Evolutionary conservation across 352 stramenopile genomes (phyloP), one percentile per base, ranked within the genome.

Genomic region (Phytophthora boehmeriae): DNA sequence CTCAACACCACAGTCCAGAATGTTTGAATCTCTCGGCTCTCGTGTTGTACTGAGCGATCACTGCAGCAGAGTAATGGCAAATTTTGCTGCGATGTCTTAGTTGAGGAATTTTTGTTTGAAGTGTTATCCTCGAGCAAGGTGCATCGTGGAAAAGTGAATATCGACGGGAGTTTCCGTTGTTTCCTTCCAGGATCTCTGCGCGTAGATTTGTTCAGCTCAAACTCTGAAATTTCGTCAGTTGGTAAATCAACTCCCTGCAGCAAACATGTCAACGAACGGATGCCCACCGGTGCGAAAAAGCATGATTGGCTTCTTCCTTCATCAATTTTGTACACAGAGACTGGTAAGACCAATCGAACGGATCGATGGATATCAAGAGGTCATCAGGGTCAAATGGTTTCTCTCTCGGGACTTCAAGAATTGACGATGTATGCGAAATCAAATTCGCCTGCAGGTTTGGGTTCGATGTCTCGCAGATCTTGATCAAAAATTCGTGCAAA

Each of bases 311-410:
- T 30, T 71, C 43, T 23, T 78, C 62, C 45, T 63, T 50, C 9
- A 49, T 16, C 51, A 77, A 58, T 14, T 32, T 46, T 39, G 23
- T 57, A 16, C 64, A 86, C 16, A 76, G 46, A 17, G 72, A 38
- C 14, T 75, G 59, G 30, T 71, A 80, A 39, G 70, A 76, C 82
- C 82, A 91, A 54, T 91, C 73, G 20, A 90, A 89, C 4, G 80
- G 69, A 36, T 90, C 82, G 4, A 91, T 52, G 0, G 59, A 41
- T 9, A 88, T 44, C 36, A 85, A 49, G 5, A 82, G 28, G 34
- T 91, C 82, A 1, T 59, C 22, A 8, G 66, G 55, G 16, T 89
- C 70, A 39, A 71, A 55, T 44, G 23, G 17, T 41, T 50, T 19
- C 11, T 47, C 28, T 3, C 35, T 11, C 16, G 43, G 20, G 44